phyloP scores from a whole-genome alignment of 352 stramenopile species.

The Phytophthora sansomeana region DNA sequence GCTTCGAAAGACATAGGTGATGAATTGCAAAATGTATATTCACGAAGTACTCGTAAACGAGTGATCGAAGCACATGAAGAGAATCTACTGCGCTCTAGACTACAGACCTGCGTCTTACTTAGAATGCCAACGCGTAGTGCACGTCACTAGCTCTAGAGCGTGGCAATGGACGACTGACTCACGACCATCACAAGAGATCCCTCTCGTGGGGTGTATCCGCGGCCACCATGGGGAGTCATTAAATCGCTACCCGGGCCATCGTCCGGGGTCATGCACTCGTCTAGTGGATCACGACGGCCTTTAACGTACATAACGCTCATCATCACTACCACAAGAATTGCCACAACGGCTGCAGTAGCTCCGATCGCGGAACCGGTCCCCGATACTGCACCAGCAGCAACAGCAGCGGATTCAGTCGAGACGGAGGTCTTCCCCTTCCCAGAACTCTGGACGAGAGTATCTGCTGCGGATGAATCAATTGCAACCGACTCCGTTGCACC shows the following conservation, averaged over 20 bases:
- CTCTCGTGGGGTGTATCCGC: conserved; percentile 35
- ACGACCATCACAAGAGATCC: conserved; percentile 43
- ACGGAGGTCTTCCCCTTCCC: conserved; percentile 3
- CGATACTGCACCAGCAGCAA: not conserved
- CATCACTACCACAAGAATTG: conserved; percentile 36
- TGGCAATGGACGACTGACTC: conserved; percentile 47
- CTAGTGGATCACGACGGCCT: conserved; percentile 18
- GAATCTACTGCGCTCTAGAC: conserved; percentile 6
- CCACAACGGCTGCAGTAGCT: conserved; percentile 22
- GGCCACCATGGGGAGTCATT: conserved; percentile 21
- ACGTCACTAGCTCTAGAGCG: conserved; percentile 27
- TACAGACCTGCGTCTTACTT: conserved; percentile 9
- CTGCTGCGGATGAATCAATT: not conserved
- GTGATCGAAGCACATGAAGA: conserved; percentile 19
- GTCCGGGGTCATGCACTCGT: conserved; percentile 36
- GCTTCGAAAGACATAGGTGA: not conserved
- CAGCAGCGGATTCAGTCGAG: conserved; percentile 4
- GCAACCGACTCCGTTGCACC: conserved; percentile 6
- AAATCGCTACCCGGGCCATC: conserved; percentile 17
- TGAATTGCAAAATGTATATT: conserved; percentile 27
- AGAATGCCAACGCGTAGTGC: not conserved
- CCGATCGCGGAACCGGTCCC: conserved; percentile 1
- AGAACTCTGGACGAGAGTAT: conserved; percentile 2
- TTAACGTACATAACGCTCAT: conserved; percentile 42
- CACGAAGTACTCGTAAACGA: conserved; percentile 32